These are phyloP conservation scores for Clitopilus passeckerianus DNA, from an alignment of 768 basidiomycete genomes.

Conservation along the genomic window DNA sequence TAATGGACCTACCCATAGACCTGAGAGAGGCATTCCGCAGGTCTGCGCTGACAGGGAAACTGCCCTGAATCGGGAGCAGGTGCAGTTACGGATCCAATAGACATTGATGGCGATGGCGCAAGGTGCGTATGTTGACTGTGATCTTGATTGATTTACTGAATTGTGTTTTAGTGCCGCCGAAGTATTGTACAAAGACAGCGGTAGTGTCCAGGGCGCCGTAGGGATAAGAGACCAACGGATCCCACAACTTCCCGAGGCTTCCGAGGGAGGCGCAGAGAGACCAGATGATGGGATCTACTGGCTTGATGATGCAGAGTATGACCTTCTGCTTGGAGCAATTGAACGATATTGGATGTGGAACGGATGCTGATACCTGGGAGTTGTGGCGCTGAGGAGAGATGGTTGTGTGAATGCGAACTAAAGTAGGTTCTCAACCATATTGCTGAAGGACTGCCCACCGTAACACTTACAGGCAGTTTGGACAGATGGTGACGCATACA, in stretches of 20 bases:
- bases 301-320: slow-evolving; percentile 31
- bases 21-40: neutral
- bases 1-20: neutral
- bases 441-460: neutral
- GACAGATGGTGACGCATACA: neutral
- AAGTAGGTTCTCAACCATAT: neutral
- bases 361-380: neutral
- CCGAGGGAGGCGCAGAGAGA: neutral
- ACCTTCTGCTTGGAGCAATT: slow-evolving; percentile 32
- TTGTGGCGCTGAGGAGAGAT: neutral
- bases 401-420: neutral
- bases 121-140: slow-evolving; percentile 1
- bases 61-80: neutral
- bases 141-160: slow-evolving; percentile 4
- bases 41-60: neutral
- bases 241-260: neutral
- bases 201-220: slow-evolving; percentile 3
- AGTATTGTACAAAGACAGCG: slow-evolving; percentile 4
- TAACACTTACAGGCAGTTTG: neutral
- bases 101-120: neutral
- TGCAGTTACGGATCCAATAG: neutral
- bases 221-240: slow-evolving; percentile 1
- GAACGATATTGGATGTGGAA: slow-evolving; percentile 30
- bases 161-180: slow-evolving; percentile 10
- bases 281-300: slow-evolving; percentile 10